Percentiles rank a stretch among this genome's conserved stretches.
Evolutionary conservation across 768 basidiomycete species (phyloP).

Genomic region (Boletus rubescentipes): DNA sequence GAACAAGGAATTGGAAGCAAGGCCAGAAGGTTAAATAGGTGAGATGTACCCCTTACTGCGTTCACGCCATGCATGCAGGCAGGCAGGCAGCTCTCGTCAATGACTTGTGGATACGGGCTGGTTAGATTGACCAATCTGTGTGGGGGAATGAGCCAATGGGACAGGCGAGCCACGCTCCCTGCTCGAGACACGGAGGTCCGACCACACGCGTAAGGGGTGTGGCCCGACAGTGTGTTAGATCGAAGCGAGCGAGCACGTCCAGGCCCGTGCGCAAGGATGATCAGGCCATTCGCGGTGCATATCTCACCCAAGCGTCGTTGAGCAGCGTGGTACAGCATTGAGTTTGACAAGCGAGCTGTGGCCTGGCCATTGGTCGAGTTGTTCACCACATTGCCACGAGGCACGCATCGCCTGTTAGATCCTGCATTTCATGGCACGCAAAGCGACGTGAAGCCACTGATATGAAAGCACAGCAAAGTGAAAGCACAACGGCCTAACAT

Average conservation of each 20-base stretch:
- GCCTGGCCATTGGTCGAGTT: neutral
- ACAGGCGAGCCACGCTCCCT: conserved; percentile 28
- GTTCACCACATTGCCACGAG: conserved; percentile 21
- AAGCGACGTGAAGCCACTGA: conserved; percentile 27
- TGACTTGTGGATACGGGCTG: conserved; percentile 34
- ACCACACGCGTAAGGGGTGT: conserved; percentile 29
- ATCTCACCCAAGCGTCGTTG: conserved; percentile 13
- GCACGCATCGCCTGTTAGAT: conserved; percentile 22
- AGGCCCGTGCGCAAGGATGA: conserved; percentile 6
- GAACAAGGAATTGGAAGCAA: conserved; percentile 40
- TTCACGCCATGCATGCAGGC: conserved; percentile 42
- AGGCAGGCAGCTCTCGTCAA: conserved; percentile 24
- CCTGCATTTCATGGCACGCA: conserved; percentile 24
- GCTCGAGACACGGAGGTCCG: conserved; percentile 23
- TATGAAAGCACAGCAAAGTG: conserved; percentile 35
- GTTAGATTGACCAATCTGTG: conserved; percentile 24
- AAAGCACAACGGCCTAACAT: conserved; percentile 23
- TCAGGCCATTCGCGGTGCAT: conserved; percentile 7
- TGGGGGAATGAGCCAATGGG: conserved; percentile 18
- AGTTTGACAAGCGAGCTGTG: conserved; percentile 3
- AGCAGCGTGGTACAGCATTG: conserved; percentile 12
- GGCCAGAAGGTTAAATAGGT: conserved; percentile 27
- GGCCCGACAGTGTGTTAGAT: conserved; percentile 18
- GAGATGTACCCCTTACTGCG: conserved; percentile 43
- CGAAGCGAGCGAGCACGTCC: conserved; percentile 10